Conservation (phyloP, 495 filamentous ascomycete genomes). For the Penicillium cataractarum region DNA sequence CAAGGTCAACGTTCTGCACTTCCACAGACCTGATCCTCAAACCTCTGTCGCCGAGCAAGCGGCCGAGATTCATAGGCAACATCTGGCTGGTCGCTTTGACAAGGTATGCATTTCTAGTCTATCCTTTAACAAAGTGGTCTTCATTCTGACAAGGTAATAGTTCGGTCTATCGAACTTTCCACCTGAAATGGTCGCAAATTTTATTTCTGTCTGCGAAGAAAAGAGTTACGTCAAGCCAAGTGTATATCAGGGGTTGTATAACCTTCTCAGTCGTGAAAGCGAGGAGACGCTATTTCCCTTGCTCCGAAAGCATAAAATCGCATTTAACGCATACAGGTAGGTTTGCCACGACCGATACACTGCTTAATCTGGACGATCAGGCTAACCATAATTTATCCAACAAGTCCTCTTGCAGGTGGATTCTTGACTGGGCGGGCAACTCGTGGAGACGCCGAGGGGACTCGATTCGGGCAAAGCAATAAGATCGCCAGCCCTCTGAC, state of each 20-base stretch:
- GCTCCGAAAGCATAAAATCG: neutral
- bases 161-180: neutral
- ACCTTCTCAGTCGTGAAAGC: neutral
- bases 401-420: slow-evolving; percentile 52
- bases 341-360: neutral
- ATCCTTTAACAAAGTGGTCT: neutral
- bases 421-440: slow-evolving; percentile 45
- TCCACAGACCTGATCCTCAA: neutral
- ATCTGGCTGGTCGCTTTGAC: neutral
- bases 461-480: slow-evolving; percentile 26
- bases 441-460: slow-evolving; percentile 29
- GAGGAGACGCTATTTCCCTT: neutral
- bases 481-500: slow-evolving; percentile 19
- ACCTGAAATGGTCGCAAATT: neutral
- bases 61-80: neutral
- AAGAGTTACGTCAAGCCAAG: neutral
- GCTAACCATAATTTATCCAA: neutral
- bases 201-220: neutral
- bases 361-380: neutral
- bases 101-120: neutral
- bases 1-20: neutral
- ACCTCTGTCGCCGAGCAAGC: neutral
- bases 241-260: slow-evolving; percentile 1
- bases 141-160: neutral
- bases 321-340: neutral